Evolutionary conservation across 1,139 yeast species (phyloP).

Genomic region (Hyphopichia burtonii): DNA sequence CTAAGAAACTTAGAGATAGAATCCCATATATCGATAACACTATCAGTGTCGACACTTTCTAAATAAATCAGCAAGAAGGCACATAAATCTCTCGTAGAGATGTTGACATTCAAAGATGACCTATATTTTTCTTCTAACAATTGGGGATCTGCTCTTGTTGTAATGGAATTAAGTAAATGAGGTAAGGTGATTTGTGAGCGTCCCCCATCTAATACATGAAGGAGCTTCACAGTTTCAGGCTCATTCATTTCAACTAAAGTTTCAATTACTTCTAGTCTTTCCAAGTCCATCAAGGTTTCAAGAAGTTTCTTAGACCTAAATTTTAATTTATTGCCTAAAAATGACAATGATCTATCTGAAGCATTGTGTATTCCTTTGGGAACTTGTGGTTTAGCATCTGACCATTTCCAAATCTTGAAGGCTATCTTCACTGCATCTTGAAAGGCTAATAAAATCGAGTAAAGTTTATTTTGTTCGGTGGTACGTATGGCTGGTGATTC

Average conservation of each 20-base stretch:
- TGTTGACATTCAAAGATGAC: constrained; percentile 44
- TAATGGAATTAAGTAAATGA: constrained; percentile 56
- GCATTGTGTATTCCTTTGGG: constrained; percentile 13
- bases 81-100: constrained; percentile 43
- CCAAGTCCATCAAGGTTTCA: constrained; percentile 66
- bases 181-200: constrained; percentile 78
- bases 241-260: constrained; percentile 45
- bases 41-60: constrained; percentile 66
- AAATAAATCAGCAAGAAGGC: constrained; percentile 59
- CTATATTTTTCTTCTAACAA: constrained; percentile 28
- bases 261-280: constrained; percentile 74
- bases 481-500: constrained; percentile 65
- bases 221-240: constrained; percentile 39
- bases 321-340: constrained; percentile 65
- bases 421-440: constrained; percentile 57
- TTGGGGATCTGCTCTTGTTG: constrained; percentile 33
- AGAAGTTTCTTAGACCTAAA: constrained; percentile 68
- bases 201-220: constrained; percentile 83
- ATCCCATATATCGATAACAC: constrained; percentile 73
- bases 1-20: constrained; percentile 57
- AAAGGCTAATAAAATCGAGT: constrained; percentile 60
- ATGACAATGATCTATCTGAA: constrained; percentile 49
- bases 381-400: constrained; percentile 48
- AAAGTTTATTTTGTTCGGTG: constrained; percentile 53
- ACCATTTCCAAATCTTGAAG: constrained; percentile 73